Percentiles rank a stretch among this genome's conserved stretches.
Evolutionary conservation across 2,329 filamentous ascomycete genomes (phyloP).

Genomic region (Pseudogymnoascus sp.): DNA sequence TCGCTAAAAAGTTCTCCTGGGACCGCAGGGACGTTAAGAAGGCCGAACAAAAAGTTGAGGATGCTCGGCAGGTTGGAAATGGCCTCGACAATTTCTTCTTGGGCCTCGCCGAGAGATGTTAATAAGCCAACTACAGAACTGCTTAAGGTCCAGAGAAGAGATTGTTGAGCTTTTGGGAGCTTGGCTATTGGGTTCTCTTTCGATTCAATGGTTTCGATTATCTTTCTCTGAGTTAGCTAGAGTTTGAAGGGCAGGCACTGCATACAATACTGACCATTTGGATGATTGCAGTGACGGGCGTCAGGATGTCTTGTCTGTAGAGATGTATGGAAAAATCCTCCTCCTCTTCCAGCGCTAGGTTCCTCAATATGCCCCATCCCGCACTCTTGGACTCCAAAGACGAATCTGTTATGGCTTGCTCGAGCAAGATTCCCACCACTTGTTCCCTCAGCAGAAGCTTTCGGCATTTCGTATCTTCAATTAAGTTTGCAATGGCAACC

Average conservation of each 20-base stretch:
- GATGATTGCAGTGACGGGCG: slow-evolving; percentile 48
- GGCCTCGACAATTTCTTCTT: slow-evolving; percentile 50
- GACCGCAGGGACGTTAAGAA: slow-evolving; percentile 35
- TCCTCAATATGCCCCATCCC: slow-evolving; percentile 58
- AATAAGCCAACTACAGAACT: slow-evolving; percentile 46
- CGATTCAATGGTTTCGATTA: slow-evolving; percentile 23
- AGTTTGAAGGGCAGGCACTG: not conserved
- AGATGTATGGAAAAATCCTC: slow-evolving; percentile 58
- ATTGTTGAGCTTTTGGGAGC: slow-evolving; percentile 44
- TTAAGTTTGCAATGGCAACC: slow-evolving; percentile 50
- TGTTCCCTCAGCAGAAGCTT: slow-evolving; percentile 59
- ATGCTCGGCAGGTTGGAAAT: slow-evolving; percentile 42
- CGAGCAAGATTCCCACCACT: slow-evolving; percentile 53
- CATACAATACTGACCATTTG: slow-evolving; percentile 36
- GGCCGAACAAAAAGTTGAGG: slow-evolving; percentile 44
- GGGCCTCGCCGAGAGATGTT: slow-evolving; percentile 46
- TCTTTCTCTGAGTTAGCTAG: slow-evolving; percentile 17
- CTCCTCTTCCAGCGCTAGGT: slow-evolving; percentile 54
- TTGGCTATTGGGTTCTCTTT: slow-evolving; percentile 37
- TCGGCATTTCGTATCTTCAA: slow-evolving; percentile 52
- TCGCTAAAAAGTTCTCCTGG: slow-evolving; percentile 35
- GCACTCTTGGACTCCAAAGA: slow-evolving; percentile 54
- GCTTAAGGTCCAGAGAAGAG: slow-evolving; percentile 44
- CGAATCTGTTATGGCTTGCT: slow-evolving; percentile 54
- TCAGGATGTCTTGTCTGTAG: slow-evolving; percentile 52